phyloP scores from a whole-genome alignment of 23 red algal genomes.

The Agarophyton chilense region DNA sequence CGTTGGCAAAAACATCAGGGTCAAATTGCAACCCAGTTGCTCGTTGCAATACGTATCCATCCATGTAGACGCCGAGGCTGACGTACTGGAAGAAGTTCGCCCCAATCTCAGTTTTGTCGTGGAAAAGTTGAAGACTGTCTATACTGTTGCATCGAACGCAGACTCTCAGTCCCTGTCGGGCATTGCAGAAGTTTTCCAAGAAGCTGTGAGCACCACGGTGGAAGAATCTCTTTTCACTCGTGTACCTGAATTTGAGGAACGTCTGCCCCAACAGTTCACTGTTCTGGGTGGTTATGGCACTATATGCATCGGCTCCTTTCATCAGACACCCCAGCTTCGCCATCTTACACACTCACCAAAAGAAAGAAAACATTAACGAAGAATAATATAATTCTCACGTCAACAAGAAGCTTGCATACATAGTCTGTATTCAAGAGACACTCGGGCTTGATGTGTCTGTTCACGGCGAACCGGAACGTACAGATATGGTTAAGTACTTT shows the following conservation, averaged over 20 bases:
- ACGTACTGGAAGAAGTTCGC: constrained; percentile 43
- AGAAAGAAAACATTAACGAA: constrained; percentile 56
- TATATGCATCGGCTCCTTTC: constrained; percentile 88
- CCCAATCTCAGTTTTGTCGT: constrained; percentile 69
- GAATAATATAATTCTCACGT: constrained; percentile 66
- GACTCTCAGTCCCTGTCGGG: not conserved
- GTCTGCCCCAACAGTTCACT: constrained; percentile 68
- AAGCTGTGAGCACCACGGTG: constrained; percentile 24
- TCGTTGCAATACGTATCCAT: constrained; percentile 84
- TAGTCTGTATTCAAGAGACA: constrained; percentile 70
- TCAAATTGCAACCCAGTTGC: constrained; percentile 79
- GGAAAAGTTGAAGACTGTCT: constrained; percentile 80
- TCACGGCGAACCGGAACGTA: constrained; percentile 91
- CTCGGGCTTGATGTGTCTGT: constrained; percentile 88
- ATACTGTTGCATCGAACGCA: not conserved
- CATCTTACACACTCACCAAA: constrained; percentile 52
- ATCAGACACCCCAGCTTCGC: constrained; percentile 76
- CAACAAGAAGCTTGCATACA: constrained; percentile 62
- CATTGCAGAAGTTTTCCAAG: not conserved
- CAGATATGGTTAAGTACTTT: constrained; percentile 98
- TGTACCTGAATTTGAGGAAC: constrained; percentile 39
- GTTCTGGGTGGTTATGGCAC: constrained; percentile 68
- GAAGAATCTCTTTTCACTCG: constrained; percentile 51
- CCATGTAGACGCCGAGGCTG: constrained; percentile 61
- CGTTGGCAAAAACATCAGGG: not conserved